Evolutionary conservation across 306 rosid genomes (phyloP).

Genomic region (Pterocarpus santalinus): DNA sequence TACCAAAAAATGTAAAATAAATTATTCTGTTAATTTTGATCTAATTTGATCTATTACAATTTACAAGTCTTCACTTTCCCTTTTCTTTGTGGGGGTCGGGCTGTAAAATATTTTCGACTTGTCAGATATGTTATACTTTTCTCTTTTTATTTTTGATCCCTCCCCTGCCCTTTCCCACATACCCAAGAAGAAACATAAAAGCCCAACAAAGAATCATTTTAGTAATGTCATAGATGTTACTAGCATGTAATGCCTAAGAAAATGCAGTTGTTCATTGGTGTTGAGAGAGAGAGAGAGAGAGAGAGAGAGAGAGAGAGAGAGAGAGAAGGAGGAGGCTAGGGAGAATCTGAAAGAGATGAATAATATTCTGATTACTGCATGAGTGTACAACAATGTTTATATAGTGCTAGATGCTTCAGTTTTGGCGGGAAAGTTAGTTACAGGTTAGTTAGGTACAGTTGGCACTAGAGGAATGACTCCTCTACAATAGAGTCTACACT

Average conservation of each 20-base stretch:
- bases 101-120: conserved; percentile 12
- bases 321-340: too few relatives aligned
- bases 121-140: conserved; percentile 10
- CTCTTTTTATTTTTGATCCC: background rate
- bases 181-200: background rate
- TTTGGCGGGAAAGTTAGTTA: too few relatives aligned
- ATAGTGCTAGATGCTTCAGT: too few relatives aligned
- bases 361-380: too few relatives aligned
- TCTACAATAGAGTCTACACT: too few relatives aligned
- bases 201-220: background rate
- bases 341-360: too few relatives aligned
- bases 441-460: too few relatives aligned
- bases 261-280: conserved; percentile 3
- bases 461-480: too few relatives aligned
- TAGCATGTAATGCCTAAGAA: conserved; percentile 9
- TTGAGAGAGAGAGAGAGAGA: too few relatives aligned
- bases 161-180: background rate
- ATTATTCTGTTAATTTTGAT: conserved; percentile 16
- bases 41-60: background rate
- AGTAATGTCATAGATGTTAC: conserved; percentile 12
- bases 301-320: too few relatives aligned
- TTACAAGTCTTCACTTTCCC: background rate
- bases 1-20: background rate
- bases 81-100: background rate
- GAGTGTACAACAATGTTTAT: too few relatives aligned